phyloP scores from a whole-genome alignment of 345 rosid species.

The Populus ilicifolia region DNA sequence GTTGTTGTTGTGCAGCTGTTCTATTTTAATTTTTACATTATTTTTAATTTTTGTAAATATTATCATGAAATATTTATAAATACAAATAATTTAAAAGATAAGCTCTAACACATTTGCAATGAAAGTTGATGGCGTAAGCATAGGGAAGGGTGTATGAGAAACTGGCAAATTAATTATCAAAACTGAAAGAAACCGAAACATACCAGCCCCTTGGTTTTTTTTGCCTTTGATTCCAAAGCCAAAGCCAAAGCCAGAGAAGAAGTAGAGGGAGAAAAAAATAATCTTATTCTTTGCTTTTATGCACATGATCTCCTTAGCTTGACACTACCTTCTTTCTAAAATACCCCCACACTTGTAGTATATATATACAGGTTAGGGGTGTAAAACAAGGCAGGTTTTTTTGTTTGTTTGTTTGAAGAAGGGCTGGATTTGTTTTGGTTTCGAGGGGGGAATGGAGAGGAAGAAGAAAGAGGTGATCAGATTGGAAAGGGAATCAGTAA shows the following conservation, averaged over 20 bases:
- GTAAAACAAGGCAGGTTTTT: not conserved
- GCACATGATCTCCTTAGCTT: constrained; percentile 20
- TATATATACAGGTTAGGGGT: not conserved
- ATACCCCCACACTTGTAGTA: no score
- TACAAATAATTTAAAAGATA: no score
- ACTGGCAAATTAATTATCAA: not conserved
- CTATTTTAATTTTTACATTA: no score
- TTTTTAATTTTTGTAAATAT: no score
- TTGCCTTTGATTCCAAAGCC: not conserved
- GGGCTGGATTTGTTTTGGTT: not conserved
- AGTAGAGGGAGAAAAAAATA: not conserved
- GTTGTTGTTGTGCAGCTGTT: no score
- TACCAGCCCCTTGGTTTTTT: not conserved
- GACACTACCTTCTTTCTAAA: not conserved
- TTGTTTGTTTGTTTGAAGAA: not conserved
- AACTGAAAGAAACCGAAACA: not conserved
- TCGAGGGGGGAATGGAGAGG: constrained; percentile 5
- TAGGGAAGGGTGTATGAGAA: not conserved
- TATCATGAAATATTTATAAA: no score
- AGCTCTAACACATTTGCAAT: no score
- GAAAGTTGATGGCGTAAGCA: not conserved
- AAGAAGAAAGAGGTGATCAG: constrained; percentile 67
- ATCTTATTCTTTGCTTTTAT: not conserved
- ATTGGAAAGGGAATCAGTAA: constrained; percentile 85
- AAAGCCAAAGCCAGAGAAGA: not conserved